Percentiles rank a stretch among this genome's conserved stretches.
Evolutionary conservation across 2,329 filamentous ascomycete genomes (phyloP).

Genomic region (Cryphonectria japonica): DNA sequence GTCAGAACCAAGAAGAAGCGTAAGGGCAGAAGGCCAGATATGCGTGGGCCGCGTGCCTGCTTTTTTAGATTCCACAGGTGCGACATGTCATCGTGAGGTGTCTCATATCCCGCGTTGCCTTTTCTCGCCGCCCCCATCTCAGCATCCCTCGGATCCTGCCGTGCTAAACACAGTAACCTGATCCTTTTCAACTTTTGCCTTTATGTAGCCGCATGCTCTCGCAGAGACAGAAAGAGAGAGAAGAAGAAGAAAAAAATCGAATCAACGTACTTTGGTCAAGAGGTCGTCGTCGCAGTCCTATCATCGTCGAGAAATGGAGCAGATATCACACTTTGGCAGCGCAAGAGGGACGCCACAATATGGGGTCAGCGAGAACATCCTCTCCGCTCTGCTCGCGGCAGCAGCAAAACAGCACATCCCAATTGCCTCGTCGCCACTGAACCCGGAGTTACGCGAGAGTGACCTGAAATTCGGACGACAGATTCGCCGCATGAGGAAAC

Average conservation of each 20-base stretch:
- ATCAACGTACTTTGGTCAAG: not conserved
- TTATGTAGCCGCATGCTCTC: not conserved
- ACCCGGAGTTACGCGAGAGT: conserved; percentile 20
- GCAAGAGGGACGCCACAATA: conserved; percentile 4
- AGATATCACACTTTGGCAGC: conserved; percentile 7
- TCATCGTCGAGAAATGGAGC: conserved; percentile 21
- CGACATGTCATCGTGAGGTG: conserved; percentile 13
- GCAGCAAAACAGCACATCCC: conserved; percentile 27
- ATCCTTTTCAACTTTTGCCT: not conserved
- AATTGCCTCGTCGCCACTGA: conserved; percentile 26
- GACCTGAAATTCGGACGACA: conserved; percentile 19
- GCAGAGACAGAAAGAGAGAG: not conserved
- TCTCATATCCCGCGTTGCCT: conserved; percentile 7
- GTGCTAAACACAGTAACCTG: conserved; percentile 6
- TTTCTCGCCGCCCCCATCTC: conserved; percentile 1
- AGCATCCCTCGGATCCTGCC: conserved; percentile 21
- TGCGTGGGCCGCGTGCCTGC: conserved; percentile 5
- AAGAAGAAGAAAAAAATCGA: not conserved
- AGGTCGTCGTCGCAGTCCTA: not conserved
- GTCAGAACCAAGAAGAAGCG: not conserved
- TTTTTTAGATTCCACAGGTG: conserved; percentile 15
- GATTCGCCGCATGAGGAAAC: conserved; percentile 17
- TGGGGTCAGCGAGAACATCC: conserved; percentile 17
- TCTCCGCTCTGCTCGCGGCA: conserved; percentile 22
- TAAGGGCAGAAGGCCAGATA: not conserved